phyloP scores from a whole-genome alignment of 768 basidiomycete genomes.

The Boletus reticuloceps region DNA sequence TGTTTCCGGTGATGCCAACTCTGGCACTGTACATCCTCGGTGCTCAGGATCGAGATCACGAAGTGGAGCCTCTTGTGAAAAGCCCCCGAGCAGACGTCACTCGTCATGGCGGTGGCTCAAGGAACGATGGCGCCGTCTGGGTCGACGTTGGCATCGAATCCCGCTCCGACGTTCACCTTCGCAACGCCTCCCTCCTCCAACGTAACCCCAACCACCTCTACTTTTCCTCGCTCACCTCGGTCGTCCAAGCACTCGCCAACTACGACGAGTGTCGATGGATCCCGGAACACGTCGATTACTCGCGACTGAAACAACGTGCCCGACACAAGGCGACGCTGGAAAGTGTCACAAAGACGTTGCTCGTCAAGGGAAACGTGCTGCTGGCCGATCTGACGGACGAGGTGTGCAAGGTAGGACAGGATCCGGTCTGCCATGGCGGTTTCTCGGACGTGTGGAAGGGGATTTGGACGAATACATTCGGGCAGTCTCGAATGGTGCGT shows the following conservation, averaged over 20 bases:
- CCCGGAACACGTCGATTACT: constrained; percentile 51
- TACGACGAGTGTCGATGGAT: constrained; percentile 60
- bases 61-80: constrained; percentile 14
- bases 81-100: neutral
- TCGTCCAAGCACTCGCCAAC: constrained; percentile 50
- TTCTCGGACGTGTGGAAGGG: constrained; percentile 67
- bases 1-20: constrained; percentile 56
- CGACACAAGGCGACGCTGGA: constrained; percentile 56
- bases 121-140: constrained; percentile 27
- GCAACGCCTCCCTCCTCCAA: constrained; percentile 58
- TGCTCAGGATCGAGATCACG: constrained; percentile 17
- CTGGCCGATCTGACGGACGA: constrained; percentile 58
- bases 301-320: constrained; percentile 53
- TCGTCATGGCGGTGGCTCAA: neutral
- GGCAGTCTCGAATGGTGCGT: constrained; percentile 30
- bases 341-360: constrained; percentile 51
- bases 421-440: constrained; percentile 50
- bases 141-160: constrained; percentile 51
- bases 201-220: constrained; percentile 48
- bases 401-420: constrained; percentile 43
- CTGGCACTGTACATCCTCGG: constrained; percentile 54
- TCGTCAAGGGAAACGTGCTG: constrained; percentile 47
- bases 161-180: constrained; percentile 54
- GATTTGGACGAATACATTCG: constrained; percentile 46
- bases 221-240: constrained; percentile 52